These are phyloP conservation scores for Globisporangium camurandrum DNA, from an alignment of 352 stramenopile genomes.

Conservation along the genomic window DNA sequence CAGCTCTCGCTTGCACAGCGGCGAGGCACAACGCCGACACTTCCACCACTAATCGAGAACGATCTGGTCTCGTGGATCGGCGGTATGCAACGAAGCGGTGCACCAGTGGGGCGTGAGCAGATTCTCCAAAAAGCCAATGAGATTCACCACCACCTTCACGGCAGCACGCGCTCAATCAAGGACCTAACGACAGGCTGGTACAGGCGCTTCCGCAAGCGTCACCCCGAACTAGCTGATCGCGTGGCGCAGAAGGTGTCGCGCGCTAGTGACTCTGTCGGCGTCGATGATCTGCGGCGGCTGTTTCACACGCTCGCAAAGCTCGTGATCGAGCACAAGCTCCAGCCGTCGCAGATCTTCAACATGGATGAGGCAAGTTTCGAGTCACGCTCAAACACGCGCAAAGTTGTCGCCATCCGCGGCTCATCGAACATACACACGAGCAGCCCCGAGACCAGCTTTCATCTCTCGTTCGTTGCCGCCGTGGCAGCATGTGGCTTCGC, in stretches of 20 bases:
- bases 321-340: not conserved
- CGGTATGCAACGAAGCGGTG: no score
- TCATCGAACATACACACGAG: conserved; percentile 6
- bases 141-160: conserved; percentile 3
- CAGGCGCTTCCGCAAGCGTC: conserved; percentile 1
- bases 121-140: conserved; percentile 5
- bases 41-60: no score
- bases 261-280: not conserved
- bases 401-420: not conserved
- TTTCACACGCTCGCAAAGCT: conserved; percentile 9
- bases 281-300: not conserved
- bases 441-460: conserved; percentile 1
- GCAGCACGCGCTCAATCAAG: conserved; percentile 2
- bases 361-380: conserved; percentile 6
- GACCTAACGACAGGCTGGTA: conserved; percentile 4
- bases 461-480: conserved; percentile 3
- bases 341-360: conserved; percentile 4
- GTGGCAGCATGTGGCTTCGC: not conserved
- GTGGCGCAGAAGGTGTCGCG: conserved; percentile 6
- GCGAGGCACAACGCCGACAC: no score
- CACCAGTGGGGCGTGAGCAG: not conserved
- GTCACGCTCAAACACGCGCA: conserved; percentile 7
- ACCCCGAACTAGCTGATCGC: conserved; percentile 1
- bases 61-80: no score
- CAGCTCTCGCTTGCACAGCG: no score